Evolutionary conservation across 768 basidiomycete species (phyloP).

Genomic region (Pleurotus platypus): DNA sequence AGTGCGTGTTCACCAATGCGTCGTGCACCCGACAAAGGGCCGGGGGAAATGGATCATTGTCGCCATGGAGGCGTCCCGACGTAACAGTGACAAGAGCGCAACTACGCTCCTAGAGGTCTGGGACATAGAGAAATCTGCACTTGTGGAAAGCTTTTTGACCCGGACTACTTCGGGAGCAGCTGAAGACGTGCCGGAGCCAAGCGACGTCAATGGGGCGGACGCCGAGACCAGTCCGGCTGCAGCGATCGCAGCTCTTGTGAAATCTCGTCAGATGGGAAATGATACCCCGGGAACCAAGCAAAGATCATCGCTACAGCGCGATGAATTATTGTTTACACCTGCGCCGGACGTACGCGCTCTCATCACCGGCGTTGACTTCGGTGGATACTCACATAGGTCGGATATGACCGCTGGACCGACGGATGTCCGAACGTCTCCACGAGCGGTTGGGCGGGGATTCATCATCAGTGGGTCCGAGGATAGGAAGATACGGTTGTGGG

Average conservation of each 20-base stretch:
- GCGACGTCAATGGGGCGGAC: constrained; percentile 46
- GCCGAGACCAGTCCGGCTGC: constrained; percentile 63
- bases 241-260: constrained; percentile 80
- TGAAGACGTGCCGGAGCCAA: constrained; percentile 51
- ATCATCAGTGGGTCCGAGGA: constrained; percentile 91
- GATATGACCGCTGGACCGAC: constrained; percentile 42
- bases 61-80: constrained; percentile 57
- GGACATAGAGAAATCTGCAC: constrained; percentile 79
- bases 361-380: constrained; percentile 74
- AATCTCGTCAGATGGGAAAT: constrained; percentile 45
- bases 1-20: constrained; percentile 67
- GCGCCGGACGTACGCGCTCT: constrained; percentile 68
- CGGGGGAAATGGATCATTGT: constrained; percentile 91
- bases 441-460: constrained; percentile 55
- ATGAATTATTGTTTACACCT: constrained; percentile 38
- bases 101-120: constrained; percentile 78
- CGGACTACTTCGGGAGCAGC: constrained; percentile 39
- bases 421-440: constrained; percentile 35
- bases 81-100: constrained; percentile 31
- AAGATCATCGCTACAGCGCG: constrained; percentile 29
- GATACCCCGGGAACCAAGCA: constrained; percentile 11
- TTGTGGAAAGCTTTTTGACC: constrained; percentile 80
- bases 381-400: constrained; percentile 58
- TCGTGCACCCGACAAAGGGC: constrained; percentile 83
- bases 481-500: constrained; percentile 84